Conservation (phyloP, 345 rosid genomes). For the Dovyalis caffra region DNA sequence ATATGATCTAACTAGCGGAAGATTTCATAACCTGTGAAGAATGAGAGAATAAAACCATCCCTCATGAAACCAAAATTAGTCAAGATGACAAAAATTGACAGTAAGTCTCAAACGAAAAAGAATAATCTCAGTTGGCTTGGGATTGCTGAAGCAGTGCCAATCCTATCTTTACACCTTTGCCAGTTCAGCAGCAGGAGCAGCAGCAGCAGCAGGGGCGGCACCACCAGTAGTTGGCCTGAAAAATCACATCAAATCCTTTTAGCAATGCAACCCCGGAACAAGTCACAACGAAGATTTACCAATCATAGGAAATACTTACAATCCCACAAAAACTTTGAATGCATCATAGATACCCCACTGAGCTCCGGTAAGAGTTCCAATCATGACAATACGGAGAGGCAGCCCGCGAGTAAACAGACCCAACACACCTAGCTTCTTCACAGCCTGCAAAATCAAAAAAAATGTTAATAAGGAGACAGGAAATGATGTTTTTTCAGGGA, state of each 20-base stretch:
- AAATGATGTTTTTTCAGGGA: background rate
- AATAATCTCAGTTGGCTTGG: slow-evolving; percentile 28
- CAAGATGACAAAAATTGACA: slow-evolving; percentile 9
- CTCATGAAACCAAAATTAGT: slow-evolving; percentile 16
- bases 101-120: slow-evolving; percentile 27
- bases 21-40: slow-evolving; percentile 17
- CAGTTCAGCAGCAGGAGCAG: slow-evolving; percentile 27
- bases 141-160: slow-evolving; percentile 28
- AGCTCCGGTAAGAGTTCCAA: slow-evolving; percentile 95
- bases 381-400: slow-evolving; percentile 97
- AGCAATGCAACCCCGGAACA: background rate
- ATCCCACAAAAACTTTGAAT: slow-evolving; percentile 95
- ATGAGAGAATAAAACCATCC: slow-evolving; percentile 46
- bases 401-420: slow-evolving; percentile 97
- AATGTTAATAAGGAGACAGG: background rate
- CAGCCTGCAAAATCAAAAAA: slow-evolving; percentile 56
- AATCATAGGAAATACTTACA: slow-evolving; percentile 51
- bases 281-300: background rate
- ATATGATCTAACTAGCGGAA: slow-evolving; percentile 35
- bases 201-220: slow-evolving; percentile 44
- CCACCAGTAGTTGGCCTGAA: slow-evolving; percentile 98
- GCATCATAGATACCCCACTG: slow-evolving; percentile 98
- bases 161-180: slow-evolving; percentile 44
- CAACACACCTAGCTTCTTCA: slow-evolving; percentile 84
- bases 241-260: slow-evolving; percentile 5